Evolutionary conservation across 176 grass and related monocot species (phyloP).

Genomic region (Eleusine coracana): DNA sequence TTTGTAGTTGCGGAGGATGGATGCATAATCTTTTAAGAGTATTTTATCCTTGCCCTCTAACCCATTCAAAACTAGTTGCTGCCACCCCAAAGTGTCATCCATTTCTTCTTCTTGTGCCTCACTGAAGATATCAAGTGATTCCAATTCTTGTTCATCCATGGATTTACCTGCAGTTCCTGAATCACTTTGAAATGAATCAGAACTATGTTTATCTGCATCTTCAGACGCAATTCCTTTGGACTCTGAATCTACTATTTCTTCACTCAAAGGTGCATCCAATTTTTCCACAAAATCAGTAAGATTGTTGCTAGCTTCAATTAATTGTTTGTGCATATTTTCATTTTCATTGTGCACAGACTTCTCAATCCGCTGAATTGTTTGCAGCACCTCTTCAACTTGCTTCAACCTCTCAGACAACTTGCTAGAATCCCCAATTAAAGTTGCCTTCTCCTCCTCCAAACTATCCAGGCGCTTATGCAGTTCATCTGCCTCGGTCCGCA

Average conservation of each 20-base stretch:
- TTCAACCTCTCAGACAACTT: slow-evolving; percentile 59
- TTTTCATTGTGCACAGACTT: slow-evolving; percentile 46
- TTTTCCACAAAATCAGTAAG: slow-evolving; percentile 52
- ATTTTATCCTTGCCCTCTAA: slow-evolving; percentile 55
- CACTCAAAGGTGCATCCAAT: slow-evolving; percentile 30
- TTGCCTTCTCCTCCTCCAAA: slow-evolving; percentile 58
- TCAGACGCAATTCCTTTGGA: slow-evolving; percentile 27
- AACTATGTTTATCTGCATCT: slow-evolving; percentile 17
- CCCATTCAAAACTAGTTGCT: slow-evolving; percentile 37
- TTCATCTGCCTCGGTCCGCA: slow-evolving; percentile 59
- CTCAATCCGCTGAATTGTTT: slow-evolving; percentile 49
- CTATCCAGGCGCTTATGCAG: slow-evolving; percentile 45
- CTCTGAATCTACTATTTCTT: slow-evolving; percentile 28
- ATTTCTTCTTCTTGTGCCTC: slow-evolving; percentile 37
- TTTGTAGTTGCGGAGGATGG: slow-evolving; percentile 56
- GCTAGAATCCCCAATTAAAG: slow-evolving; percentile 38
- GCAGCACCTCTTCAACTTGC: slow-evolving; percentile 53
- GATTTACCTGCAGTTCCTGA: background rate
- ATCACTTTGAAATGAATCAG: slow-evolving; percentile 9
- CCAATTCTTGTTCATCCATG: slow-evolving; percentile 27
- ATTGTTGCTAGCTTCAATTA: slow-evolving; percentile 36
- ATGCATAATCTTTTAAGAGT: slow-evolving; percentile 53
- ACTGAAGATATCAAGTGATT: slow-evolving; percentile 15
- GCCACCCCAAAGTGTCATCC: slow-evolving; percentile 28
- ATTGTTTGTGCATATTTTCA: slow-evolving; percentile 45